These are phyloP conservation scores for Dipteronia dyeriana DNA, from an alignment of 345 rosid species.

Conservation along the genomic window DNA sequence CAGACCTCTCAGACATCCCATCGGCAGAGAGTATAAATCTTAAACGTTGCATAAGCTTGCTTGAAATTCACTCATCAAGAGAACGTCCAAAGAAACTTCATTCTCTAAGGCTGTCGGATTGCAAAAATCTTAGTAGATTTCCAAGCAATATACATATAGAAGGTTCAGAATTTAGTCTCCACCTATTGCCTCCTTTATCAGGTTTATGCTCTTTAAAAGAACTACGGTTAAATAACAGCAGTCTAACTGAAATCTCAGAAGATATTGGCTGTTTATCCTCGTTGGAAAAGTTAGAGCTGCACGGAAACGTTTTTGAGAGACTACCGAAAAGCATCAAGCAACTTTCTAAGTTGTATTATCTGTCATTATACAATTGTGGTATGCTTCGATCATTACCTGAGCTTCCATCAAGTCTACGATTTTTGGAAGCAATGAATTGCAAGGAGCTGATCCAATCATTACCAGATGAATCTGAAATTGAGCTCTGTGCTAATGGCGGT, in stretches of 20 bases:
- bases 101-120: neutral
- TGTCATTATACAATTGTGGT: no score
- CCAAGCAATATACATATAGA: conserved; percentile 18
- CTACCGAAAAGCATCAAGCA: no score
- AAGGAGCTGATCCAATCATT: no score
- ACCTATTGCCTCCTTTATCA: neutral
- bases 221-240: neutral
- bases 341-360: no score
- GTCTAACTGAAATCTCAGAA: neutral
- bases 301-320: neutral
- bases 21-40: neutral
- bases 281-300: neutral
- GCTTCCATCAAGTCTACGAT: no score
- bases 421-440: no score
- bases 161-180: conserved; percentile 4
- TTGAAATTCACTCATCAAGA: neutral
- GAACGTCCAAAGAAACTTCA: neutral
- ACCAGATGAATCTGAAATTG: no score
- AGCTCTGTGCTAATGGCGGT: no score
- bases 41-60: neutral
- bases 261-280: neutral
- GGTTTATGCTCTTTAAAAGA: neutral
- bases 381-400: no score
- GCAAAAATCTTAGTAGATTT: neutral
- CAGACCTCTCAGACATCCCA: neutral